Conservation (phyloP, 2,329 filamentous ascomycete species). For the Phoma sp. region DNA sequence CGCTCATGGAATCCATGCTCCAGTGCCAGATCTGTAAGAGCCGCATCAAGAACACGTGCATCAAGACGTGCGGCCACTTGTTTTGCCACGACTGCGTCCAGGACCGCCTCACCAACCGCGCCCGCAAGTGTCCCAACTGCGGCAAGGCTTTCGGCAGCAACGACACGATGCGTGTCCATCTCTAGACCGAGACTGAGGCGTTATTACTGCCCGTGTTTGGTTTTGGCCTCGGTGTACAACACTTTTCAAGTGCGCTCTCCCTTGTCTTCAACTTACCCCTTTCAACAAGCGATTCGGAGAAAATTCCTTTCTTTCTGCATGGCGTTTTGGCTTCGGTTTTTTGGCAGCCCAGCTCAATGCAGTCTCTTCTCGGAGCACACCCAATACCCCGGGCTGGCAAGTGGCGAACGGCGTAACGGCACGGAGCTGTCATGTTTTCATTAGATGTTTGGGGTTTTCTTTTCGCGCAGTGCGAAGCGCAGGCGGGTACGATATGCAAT, state of each 20-base stretch:
- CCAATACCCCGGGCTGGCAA: background rate
- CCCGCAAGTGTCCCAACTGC: conserved; percentile 94
- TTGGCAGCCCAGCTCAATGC: background rate
- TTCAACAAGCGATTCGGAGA: background rate
- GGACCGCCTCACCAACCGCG: conserved; percentile 84
- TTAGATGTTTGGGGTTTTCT: background rate
- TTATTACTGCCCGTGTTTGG: background rate
- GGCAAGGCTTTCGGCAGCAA: conserved; percentile 88
- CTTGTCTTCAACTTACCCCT: background rate
- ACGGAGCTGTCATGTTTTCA: background rate
- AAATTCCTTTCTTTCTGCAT: no score
- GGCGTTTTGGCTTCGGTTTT: background rate
- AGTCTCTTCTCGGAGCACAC: background rate
- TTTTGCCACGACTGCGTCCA: conserved; percentile 93
- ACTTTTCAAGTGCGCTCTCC: background rate
- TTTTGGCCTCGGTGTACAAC: background rate
- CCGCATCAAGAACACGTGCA: conserved; percentile 90
- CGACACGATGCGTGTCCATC: conserved; percentile 74
- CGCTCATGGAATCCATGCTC: conserved; percentile 78
- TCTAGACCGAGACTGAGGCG: conserved; percentile 16
- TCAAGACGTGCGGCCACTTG: conserved; percentile 93
- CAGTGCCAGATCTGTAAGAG: conserved; percentile 91
- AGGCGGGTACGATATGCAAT: background rate
- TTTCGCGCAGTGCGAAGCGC: background rate
- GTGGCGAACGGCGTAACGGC: background rate